Evolutionary conservation across 257 asterid genomes (phyloP), one percentile per base, ranked within the genome.

Genomic region (Plectranthus barbatus): DNA sequence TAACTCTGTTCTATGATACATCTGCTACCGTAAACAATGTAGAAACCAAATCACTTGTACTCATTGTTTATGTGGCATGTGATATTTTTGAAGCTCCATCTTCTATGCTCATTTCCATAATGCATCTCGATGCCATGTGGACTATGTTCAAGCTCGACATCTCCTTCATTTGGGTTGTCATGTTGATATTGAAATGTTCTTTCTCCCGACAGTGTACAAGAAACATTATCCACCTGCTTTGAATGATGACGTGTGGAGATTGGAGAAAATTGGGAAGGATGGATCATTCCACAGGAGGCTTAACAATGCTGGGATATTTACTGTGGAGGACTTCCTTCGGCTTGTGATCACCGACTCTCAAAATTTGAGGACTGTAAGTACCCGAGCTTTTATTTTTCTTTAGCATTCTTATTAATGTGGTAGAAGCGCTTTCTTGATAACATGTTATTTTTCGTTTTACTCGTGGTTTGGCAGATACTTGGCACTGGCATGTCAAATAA

Each of bases 221-320:
- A 93, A 90, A 64, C 99, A 93, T 67, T 93, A 90, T 58, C 99
- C 99, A 46, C 99, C 99, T 69, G 88, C 94, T 52, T 70, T 93
- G 58, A 85, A 64, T 74, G 99, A 93, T 52, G 99, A 93, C 0
- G 96, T 93, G 19, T 93, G 99, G 97, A 87, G 99, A 85, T 76
- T 93, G 83, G 99, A 93, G 86, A 93, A 90, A 79, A 93, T 92
- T n/a, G 96, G 99, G 67, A 93, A 93, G 77, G 99, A 93, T 70
- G 99, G 99, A 45, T 90, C 99, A 12, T 93, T 93, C 77, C 97
- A 93, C 82, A 93, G 84, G 82, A 85, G 95, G 85, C 86, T 93
- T 56, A 93, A 78, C 59, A 81, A 66, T 53, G 91, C 86, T 21
- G 94, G 88, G 68, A 83, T 93, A 79, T 78, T 83, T 81, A 63